A percentile compares a stretch with the other conserved stretches of the same genome.
Evolutionary conservation across 495 filamentous ascomycete species (phyloP).

Genomic region (Neurospora discreta): DNA sequence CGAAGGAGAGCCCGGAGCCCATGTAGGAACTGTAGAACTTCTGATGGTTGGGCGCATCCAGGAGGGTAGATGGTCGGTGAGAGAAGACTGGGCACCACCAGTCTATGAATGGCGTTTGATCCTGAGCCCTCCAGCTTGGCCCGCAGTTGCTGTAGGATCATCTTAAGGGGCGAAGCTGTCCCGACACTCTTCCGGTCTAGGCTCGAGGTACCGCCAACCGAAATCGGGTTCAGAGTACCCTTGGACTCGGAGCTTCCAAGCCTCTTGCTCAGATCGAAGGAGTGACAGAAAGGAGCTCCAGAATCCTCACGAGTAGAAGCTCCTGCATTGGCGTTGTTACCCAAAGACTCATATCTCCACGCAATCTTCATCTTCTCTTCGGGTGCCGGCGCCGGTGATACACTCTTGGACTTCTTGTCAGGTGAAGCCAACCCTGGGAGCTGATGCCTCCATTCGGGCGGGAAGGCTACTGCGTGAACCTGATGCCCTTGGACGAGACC

Average conservation of each 20-base stretch:
- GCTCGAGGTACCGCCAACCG: slow-evolving; percentile 23
- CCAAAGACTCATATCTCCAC: slow-evolving; percentile 87
- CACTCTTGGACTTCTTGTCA: slow-evolving; percentile 28
- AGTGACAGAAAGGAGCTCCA: slow-evolving; percentile 62
- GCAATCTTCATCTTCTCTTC: slow-evolving; percentile 95
- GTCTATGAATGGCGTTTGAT: slow-evolving; percentile 58
- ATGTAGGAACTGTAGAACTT: slow-evolving; percentile 77
- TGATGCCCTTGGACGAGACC: slow-evolving; percentile 85
- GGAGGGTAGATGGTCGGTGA: slow-evolving; percentile 73
- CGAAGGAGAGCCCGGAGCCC: slow-evolving; percentile 63
- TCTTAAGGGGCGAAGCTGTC: slow-evolving; percentile 45
- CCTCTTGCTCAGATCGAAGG: slow-evolving; percentile 82
- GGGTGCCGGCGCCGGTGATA: slow-evolving; percentile 21
- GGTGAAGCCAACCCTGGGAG: slow-evolving; percentile 61
- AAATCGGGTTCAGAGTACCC: slow-evolving; percentile 33
- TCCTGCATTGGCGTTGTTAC: slow-evolving; percentile 42
- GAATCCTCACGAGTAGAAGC: slow-evolving; percentile 41
- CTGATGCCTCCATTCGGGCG: slow-evolving; percentile 68
- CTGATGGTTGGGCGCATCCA: slow-evolving; percentile 50
- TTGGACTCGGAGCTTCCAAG: slow-evolving; percentile 46
- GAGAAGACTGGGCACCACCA: slow-evolving; percentile 74
- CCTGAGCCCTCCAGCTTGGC: slow-evolving; percentile 46
- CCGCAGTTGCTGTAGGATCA: slow-evolving; percentile 51
- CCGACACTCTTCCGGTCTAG: slow-evolving; percentile 5
- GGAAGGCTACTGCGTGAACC: slow-evolving; percentile 72